Evolutionary conservation across 2,329 filamentous ascomycete species (phyloP), one percentile per base, ranked within the genome.

Genomic region (Exophiala sp.): DNA sequence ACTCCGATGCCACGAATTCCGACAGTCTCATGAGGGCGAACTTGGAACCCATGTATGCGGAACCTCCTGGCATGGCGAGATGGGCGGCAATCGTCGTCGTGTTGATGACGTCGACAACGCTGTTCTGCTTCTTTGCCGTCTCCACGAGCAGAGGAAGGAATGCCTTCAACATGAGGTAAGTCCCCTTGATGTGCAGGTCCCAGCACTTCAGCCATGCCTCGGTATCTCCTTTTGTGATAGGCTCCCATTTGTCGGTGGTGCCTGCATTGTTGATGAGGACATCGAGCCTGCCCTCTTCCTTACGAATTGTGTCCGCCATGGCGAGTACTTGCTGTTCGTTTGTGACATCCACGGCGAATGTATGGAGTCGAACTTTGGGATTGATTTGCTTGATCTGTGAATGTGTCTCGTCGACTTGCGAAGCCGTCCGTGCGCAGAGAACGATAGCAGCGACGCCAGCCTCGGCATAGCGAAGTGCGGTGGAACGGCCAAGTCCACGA

Each of bases 381-480:
- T 38, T 38, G 10, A 38, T 7, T 10, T 38, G 11, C 14, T 38
- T 38, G 35, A 38, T 38, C 11, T 16, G 11, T 10, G 11, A 10
- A 10, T 21, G 5, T 4, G 8, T 21, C 14, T 21, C 40, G 8
- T 11, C 16, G 16, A 21, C 3, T 7, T 20, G 16, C 5, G 40
- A 18, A 20, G 14, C 14, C 2, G 7, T 11, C 7, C 14, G 14
- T 18, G 14, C 40, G 16, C 16, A 21, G 14, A 42, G 87, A 47
- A 88, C 80, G 24, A 84, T 85, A 18, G 88, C 82, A 61, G 88
- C 85, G 53, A 84, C 84, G 44, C 86, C 86, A 11, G 84, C 83
- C 65, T 89, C 86, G 14, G 85, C 85, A 21, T 84, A 75, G 1
- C 76, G 84, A 33, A 85, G 74, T 11, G 84, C 85, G 24, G 88